A percentile compares a stretch with the other conserved stretches of the same genome.
Evolutionary conservation across 257 asterid species (phyloP).

Genomic region (Gentiana straminea): DNA sequence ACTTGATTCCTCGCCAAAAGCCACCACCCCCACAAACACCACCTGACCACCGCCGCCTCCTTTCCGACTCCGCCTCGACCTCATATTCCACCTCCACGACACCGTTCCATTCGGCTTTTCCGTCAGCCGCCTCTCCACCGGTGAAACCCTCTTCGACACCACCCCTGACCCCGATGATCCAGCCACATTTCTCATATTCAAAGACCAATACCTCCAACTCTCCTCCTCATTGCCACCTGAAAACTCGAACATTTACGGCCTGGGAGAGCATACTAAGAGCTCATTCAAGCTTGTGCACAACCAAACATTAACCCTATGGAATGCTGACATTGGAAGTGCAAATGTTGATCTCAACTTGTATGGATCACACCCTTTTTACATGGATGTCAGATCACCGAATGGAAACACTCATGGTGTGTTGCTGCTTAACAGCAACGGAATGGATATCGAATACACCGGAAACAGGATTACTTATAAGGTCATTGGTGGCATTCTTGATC

Average conservation of each 20-base stretch:
- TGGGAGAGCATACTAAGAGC: constrained; percentile 78
- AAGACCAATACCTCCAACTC: constrained; percentile 78
- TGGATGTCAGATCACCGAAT: constrained; percentile 62
- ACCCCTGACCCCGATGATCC: constrained; percentile 13
- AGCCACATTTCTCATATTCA: constrained; percentile 30
- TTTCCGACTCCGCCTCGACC: constrained; percentile 21
- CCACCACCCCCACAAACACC: background rate
- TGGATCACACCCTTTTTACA: constrained; percentile 83
- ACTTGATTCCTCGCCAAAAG: constrained; percentile 20
- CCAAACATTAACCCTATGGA: constrained; percentile 74
- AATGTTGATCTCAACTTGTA: constrained; percentile 53
- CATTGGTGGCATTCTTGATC: constrained; percentile 72
- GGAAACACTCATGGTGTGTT: constrained; percentile 69
- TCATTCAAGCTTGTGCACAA: constrained; percentile 41
- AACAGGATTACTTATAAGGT: constrained; percentile 67
- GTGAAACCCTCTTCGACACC: constrained; percentile 30
- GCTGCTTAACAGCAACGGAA: constrained; percentile 73
- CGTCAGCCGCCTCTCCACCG: constrained; percentile 23
- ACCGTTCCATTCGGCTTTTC: constrained; percentile 32
- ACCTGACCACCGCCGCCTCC: constrained; percentile 1
- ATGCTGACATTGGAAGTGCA: constrained; percentile 53
- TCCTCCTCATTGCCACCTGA: constrained; percentile 51
- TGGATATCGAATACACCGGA: constrained; percentile 65
- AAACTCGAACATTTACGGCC: constrained; percentile 56
- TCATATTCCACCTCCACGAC: constrained; percentile 24